These are phyloP conservation scores for Haematococcus sp. DNA, from an alignment of 139 green algal species.

Conservation along the genomic window DNA sequence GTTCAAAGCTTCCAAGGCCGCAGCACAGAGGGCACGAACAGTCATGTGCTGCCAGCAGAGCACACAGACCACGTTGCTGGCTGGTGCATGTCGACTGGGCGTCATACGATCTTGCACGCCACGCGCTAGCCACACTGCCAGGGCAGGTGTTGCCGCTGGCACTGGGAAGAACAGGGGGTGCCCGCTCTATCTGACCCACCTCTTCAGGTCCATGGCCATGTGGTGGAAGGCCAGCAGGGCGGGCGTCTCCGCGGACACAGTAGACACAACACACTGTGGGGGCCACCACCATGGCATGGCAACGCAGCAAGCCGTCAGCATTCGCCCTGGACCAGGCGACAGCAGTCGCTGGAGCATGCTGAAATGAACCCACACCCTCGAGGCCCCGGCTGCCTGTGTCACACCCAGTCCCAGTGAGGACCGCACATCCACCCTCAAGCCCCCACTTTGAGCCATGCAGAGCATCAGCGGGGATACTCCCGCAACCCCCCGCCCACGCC, in stretches of 20 bases:
- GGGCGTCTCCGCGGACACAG: slow-evolving; percentile 21
- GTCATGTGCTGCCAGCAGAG: too few relatives aligned
- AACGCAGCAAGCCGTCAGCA: neutral
- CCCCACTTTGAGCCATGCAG: neutral
- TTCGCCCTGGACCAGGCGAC: too few relatives aligned
- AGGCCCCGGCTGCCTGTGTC: neutral
- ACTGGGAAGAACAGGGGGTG: too few relatives aligned
- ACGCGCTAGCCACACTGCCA: too few relatives aligned
- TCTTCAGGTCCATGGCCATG: slow-evolving; percentile 47
- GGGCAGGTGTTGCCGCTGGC: too few relatives aligned
- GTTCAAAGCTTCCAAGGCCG: too few relatives aligned
- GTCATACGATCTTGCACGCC: too few relatives aligned
- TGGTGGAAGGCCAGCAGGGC: slow-evolving; percentile 42
- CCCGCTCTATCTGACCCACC: neutral
- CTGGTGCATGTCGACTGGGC: too few relatives aligned
- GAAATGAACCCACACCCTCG: too few relatives aligned
- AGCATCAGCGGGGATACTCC: neutral
- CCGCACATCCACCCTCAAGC: neutral
- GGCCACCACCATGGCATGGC: slow-evolving; percentile 3
- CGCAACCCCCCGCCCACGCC: slow-evolving; percentile 24
- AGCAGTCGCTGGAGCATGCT: too few relatives aligned
- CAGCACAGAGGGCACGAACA: too few relatives aligned
- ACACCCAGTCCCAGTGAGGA: neutral
- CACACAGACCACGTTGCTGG: too few relatives aligned
- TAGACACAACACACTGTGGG: slow-evolving; percentile 38